Evolutionary conservation across 768 basidiomycete genomes (phyloP), one percentile per base, ranked within the genome.

Genomic region (Leccinellum luteum): DNA sequence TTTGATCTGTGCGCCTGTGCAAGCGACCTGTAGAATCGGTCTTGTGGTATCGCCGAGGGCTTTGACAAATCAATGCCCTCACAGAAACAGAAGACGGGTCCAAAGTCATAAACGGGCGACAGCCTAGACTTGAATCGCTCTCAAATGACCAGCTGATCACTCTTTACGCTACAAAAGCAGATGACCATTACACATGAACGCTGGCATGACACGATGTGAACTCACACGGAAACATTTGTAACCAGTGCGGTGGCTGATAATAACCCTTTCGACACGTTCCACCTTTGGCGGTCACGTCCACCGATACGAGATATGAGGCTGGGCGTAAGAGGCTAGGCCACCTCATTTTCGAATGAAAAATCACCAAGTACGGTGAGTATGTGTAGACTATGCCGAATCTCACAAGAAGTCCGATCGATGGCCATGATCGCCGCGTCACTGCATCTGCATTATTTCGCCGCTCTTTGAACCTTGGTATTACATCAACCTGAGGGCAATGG

Each of bases 311-410:
- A 63, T 56, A 56, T 59, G 45, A 54, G 30, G 34, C 25, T n/a
- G n/a, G 28, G 48, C 52, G n/a, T 34, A 54, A 32, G 50, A 48
- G 55, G 55, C 50, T 17, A 66, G 57, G 51, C 38, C 48, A 52
- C 51, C 61, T 61, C 55, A 7, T 55, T 60, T 63, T 48, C 31
- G 60, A 69, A 66, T 66, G 64, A 70, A 64, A 68, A 60, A 70
- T 61, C 54, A 35, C 64, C 68, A 47, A 55, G 55, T 62, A 56
- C 27, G 55, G 62, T 47, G 60, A 53, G 58, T 32, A 50, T 44
- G 51, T 35, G 48, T 35, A 51, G 58, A 47, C 52, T 47, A 15
- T 60, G 31, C 31, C 58, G 51, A 27, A 50, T 58, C 51, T 58
- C 54, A 66, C 58, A 52, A 56, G 48, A 65, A 59, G 56, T 51